A percentile compares a stretch with the other conserved stretches of the same genome.
Conservation (phyloP, 2,329 filamentous ascomycete species). For the Chaetomium olivaceum region DNA sequence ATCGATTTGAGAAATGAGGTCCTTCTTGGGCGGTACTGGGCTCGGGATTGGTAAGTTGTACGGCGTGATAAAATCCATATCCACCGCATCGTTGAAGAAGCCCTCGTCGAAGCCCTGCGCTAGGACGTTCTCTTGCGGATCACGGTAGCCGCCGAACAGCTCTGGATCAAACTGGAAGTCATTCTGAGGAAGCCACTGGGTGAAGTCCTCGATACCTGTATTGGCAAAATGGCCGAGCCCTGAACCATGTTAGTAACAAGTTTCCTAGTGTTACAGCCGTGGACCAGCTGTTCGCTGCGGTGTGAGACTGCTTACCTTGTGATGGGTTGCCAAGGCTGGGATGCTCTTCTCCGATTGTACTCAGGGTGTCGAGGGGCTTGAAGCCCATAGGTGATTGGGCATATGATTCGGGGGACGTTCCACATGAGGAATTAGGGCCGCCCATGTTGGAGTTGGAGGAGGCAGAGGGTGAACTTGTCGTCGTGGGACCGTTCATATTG, state of each 20-base stretch:
- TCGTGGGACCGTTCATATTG: slow-evolving; percentile 50
- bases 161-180: slow-evolving; percentile 87
- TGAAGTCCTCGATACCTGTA: slow-evolving; percentile 59
- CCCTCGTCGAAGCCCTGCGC: slow-evolving; percentile 68
- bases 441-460: slow-evolving; percentile 60
- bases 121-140: slow-evolving; percentile 80
- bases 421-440: slow-evolving; percentile 66
- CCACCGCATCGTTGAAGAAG: slow-evolving; percentile 75
- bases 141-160: slow-evolving; percentile 88
- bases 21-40: slow-evolving; percentile 56
- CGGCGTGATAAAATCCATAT: slow-evolving; percentile 77
- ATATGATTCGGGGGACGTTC: slow-evolving; percentile 75
- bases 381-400: slow-evolving; percentile 69
- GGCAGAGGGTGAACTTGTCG: slow-evolving; percentile 64
- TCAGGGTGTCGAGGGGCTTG: slow-evolving; percentile 63
- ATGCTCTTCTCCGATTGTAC: slow-evolving; percentile 67
- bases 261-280: neutral
- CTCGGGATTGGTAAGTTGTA: slow-evolving; percentile 65
- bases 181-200: slow-evolving; percentile 75
- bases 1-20: slow-evolving; percentile 77
- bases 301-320: slow-evolving; percentile 38
- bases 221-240: slow-evolving; percentile 43
- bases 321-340: slow-evolving; percentile 53
- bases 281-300: neutral
- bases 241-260: slow-evolving; percentile 28